phyloP scores from a whole-genome alignment of 208 protist species.

The Leishmania gerbilli region DNA sequence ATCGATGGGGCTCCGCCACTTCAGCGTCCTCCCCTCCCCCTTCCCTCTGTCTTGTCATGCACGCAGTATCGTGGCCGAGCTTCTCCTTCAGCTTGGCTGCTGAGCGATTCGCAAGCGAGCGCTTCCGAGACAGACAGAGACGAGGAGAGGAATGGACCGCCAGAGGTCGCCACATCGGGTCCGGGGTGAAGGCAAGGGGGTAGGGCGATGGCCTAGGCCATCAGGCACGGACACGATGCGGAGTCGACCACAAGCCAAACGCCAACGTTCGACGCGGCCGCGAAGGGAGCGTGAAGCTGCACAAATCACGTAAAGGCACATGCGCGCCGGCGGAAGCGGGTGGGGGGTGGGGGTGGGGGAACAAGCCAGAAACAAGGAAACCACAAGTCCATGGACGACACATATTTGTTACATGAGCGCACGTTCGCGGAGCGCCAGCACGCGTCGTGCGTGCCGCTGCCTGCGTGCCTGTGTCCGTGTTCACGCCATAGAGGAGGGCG shows the following conservation, averaged over 20 bases:
- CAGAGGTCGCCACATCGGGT: background rate
- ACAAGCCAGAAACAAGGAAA: background rate
- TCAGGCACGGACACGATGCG: background rate
- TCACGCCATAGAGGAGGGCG: background rate
- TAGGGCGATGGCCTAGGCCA: background rate
- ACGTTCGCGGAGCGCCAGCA: background rate
- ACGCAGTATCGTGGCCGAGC: background rate
- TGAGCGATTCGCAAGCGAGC: background rate
- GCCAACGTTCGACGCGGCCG: background rate
- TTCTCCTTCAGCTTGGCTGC: background rate
- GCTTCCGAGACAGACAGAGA: too few species aligned
- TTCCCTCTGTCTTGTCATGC: background rate
- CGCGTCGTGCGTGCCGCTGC: background rate
- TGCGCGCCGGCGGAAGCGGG: background rate
- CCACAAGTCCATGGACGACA: background rate
- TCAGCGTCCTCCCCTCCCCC: background rate
- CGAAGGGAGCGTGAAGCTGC: too few species aligned
- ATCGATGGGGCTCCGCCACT: too few species aligned
- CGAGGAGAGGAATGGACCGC: too few species aligned
- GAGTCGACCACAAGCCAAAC: background rate
- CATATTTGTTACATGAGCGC: background rate
- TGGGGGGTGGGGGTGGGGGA: too few species aligned
- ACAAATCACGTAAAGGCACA: background rate
- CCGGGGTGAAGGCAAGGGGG: background rate
- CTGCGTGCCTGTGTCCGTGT: background rate